phyloP scores from a whole-genome alignment of 2,329 filamentous ascomycete species.

The Diaporthe citri region DNA sequence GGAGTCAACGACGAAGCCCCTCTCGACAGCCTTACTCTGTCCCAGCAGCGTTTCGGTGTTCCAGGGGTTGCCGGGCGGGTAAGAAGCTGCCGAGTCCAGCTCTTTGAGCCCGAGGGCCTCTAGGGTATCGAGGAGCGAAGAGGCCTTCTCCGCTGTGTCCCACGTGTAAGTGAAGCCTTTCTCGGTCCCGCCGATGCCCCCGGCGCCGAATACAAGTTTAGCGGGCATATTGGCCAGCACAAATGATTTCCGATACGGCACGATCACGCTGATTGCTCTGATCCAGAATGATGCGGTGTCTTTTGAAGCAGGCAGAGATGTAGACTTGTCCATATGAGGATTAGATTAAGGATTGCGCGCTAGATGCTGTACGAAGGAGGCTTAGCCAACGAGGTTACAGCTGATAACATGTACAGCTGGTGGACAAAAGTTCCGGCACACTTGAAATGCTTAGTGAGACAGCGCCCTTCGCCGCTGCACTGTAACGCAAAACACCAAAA shows the following conservation, averaged over 20 bases:
- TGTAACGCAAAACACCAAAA: too few species aligned
- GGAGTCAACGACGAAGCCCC: conserved; percentile 50
- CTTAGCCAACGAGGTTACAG: not conserved
- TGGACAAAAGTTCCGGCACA: too few species aligned
- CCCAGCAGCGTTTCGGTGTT: conserved; percentile 43
- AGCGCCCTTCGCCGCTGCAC: too few species aligned
- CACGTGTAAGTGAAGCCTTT: conserved; percentile 41
- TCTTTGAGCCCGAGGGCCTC: conserved; percentile 40
- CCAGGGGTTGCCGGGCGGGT: conserved; percentile 42
- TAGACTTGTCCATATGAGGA: not conserved
- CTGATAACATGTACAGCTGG: too few species aligned
- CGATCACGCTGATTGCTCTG: not conserved
- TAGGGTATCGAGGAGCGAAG: conserved; percentile 39
- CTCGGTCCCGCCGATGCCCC: conserved; percentile 42
- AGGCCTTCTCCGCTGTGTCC: conserved; percentile 43
- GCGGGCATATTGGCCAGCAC: conserved; percentile 29
- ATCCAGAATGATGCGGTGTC: not conserved
- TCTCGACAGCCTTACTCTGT: conserved; percentile 18
- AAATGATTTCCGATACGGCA: not conserved
- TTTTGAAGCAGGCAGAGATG: not conserved
- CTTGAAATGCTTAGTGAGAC: too few species aligned
- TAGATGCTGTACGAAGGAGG: not conserved
- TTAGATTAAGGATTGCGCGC: not conserved
- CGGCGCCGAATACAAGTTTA: conserved; percentile 43
- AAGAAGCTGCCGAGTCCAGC: conserved; percentile 43